Conservation (phyloP, 352 stramenopile genomes). For the Pythium sukuiense region DNA sequence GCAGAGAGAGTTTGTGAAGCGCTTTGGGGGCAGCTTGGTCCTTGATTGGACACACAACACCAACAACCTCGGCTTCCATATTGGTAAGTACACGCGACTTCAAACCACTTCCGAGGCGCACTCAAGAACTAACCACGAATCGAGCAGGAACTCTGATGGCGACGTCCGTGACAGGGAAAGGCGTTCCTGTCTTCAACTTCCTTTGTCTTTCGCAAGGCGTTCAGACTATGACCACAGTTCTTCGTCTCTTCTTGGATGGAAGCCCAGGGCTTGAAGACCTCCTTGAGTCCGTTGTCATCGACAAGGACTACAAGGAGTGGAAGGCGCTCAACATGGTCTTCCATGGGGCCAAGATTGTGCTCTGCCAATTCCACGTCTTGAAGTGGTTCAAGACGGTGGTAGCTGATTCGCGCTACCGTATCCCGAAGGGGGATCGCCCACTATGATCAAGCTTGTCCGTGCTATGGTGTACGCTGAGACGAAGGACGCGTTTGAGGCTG, state of each 20-base stretch:
- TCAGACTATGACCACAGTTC: neutral
- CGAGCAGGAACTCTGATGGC: no score
- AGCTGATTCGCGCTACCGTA: neutral
- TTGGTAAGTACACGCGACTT: no score
- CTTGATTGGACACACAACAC: no score
- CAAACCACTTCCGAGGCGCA: no score
- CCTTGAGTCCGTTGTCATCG: slow-evolving; percentile 1
- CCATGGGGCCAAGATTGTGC: no score
- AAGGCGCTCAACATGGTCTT: neutral
- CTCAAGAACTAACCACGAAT: no score
- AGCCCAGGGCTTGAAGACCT: neutral
- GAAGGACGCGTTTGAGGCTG: neutral
- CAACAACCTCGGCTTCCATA: no score
- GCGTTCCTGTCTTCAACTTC: neutral
- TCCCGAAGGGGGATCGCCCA: neutral
- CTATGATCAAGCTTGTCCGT: neutral
- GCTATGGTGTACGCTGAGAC: neutral
- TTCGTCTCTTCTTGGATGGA: neutral
- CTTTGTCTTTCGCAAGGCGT: neutral
- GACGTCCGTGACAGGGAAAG: neutral
- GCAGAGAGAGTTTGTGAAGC: no score
- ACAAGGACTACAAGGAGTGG: neutral
- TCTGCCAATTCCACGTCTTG: neutral
- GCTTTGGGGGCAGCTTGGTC: no score
- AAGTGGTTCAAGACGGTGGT: slow-evolving; percentile 1